Conservation (phyloP, 1,139 yeast genomes). For the Yamadazyma triangularis region DNA sequence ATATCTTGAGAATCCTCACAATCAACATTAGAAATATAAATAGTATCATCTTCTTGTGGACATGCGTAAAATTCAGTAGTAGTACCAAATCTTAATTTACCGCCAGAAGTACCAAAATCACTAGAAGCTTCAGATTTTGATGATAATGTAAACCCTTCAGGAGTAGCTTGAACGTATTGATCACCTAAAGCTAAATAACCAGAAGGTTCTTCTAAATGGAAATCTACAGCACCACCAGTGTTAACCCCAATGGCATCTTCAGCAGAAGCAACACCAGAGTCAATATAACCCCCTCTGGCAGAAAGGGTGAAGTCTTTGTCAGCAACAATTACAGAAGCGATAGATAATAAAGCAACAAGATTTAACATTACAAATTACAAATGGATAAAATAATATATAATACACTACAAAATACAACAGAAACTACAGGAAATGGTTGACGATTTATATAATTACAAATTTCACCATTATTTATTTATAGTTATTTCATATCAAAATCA, state of each 20-base stretch:
- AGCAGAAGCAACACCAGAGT: constrained; percentile 18
- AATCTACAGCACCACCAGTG: constrained; percentile 17
- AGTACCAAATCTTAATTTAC: constrained; percentile 19
- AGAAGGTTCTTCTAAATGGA: constrained; percentile 26
- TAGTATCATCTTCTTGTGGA: constrained; percentile 7
- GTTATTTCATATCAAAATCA: too few species aligned
- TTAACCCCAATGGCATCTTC: constrained; percentile 14
- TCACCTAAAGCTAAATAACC: constrained; percentile 22
- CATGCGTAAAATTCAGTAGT: constrained; percentile 23
- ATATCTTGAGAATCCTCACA: constrained; percentile 6
- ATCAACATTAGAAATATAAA: constrained; percentile 7
- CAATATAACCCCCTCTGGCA: constrained; percentile 22
- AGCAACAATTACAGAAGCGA: constrained; percentile 25
- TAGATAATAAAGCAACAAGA: constrained; percentile 18
- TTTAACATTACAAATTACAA: constrained; percentile 7
- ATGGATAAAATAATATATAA: too few species aligned
- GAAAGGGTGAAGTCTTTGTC: constrained; percentile 23
- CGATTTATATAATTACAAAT: too few species aligned
- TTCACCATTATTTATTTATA: too few species aligned
- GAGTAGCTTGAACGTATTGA: constrained; percentile 14
- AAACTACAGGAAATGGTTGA: too few species aligned
- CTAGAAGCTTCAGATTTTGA: constrained; percentile 16
- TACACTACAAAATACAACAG: too few species aligned
- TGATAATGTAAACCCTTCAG: constrained; percentile 9
- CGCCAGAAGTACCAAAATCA: constrained; percentile 25